Evolutionary conservation across 257 asterid species (phyloP).

Genomic region (Fraxinus pennsylvanica): DNA sequence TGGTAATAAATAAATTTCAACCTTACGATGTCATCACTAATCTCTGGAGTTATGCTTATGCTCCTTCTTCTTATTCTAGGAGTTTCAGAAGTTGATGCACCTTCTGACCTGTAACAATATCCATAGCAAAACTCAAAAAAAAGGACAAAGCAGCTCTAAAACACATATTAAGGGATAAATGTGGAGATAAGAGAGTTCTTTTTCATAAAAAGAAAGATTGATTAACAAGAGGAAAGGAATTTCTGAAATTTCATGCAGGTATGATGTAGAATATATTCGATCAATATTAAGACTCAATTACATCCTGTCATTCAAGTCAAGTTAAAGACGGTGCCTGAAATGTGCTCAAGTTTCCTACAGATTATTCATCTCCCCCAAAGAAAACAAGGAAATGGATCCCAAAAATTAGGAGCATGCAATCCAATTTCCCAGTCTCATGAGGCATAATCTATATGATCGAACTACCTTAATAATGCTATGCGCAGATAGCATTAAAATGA

Average conservation of each 20-base stretch:
- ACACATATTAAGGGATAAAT: not conserved
- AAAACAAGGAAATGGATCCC: no score
- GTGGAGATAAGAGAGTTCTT: not conserved
- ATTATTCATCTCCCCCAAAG: no score
- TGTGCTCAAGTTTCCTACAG: not conserved
- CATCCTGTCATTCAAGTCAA: not conserved
- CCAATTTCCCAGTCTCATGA: no score
- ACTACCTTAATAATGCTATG: no score
- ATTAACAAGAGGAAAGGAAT: not conserved
- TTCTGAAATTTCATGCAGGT: not conserved
- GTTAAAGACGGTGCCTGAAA: not conserved
- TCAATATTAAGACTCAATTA: not conserved
- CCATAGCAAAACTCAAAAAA: slow-evolving; percentile 1
- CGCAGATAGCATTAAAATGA: no score
- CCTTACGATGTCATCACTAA: slow-evolving; percentile 98
- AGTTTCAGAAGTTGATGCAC: slow-evolving; percentile 71
- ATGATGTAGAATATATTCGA: not conserved
- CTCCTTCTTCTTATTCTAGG: slow-evolving; percentile 90
- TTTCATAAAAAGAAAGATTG: no score
- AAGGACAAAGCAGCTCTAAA: slow-evolving; percentile 10
- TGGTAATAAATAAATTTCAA: slow-evolving; percentile 37
- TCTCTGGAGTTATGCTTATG: slow-evolving; percentile 94
- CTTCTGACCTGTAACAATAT: slow-evolving; percentile 69
- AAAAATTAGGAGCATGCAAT: no score
- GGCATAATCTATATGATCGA: no score